Base-by-base conservation (phyloP, 1,284 basidiomycete species). In the Moniliophthora roreri region DNA sequence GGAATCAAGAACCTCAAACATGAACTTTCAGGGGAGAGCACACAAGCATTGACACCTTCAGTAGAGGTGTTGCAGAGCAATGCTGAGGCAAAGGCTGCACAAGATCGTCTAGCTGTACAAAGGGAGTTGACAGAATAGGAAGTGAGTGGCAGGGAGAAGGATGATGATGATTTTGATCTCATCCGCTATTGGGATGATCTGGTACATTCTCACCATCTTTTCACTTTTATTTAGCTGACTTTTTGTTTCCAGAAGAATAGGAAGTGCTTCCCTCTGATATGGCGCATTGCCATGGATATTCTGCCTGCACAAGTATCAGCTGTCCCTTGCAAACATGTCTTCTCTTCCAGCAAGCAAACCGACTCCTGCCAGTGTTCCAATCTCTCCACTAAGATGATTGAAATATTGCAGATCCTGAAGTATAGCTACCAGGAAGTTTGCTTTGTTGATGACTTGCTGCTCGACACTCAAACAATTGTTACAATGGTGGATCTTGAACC, bases 311-410 rank as follows among this genome's bases (percentile, higher is more conserved):
- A 69, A 38, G 67, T 66, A 8, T 69, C 65, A 1, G 56, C 69
- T 8, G 66, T 69, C 20, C 63, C 69, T n/a, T 69, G 61, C 35
- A 62, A 71, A 50, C 48, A 62, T 1, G 59, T 66, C 6, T 71
- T 71, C 47, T 70, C 63, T 7, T 68, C 66, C 4, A 61, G 59
- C 51, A 63, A 62, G 28, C 62, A 68, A 51, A 70, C 64, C 0
- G 58, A 58, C 23, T 58, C 60, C 7, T 21, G 56, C 5, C 35
- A 26, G 21, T 32, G 52, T 2, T 59, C 47, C 23, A 39, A 51
- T 6, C 37, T 66, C 13, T 57, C 59, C 2, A 48, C 61, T 1
- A 20, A 38, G 1, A 34, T 61, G 41, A 60, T 68, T 52, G 65
- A 68, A 50, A 56, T 53, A 13, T 58, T 66, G 3, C 64, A 68